Conservation (phyloP, 2,329 filamentous ascomycete genomes). For the Simplicillium aogashimaense region DNA sequence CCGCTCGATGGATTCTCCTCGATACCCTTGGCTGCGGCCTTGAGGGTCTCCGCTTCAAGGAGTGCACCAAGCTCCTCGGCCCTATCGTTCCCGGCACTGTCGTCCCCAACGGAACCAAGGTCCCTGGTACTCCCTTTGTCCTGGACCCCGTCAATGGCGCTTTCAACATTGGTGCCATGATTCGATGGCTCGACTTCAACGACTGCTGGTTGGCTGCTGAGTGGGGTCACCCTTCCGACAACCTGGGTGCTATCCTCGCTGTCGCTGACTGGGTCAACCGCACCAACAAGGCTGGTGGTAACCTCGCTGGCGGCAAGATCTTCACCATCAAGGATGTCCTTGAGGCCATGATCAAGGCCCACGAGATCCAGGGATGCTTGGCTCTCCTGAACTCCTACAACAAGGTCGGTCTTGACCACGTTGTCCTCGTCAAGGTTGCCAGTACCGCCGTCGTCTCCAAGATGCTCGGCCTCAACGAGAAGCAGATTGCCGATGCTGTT, state of each 20-base stretch:
- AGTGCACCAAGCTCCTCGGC: slow-evolving; percentile 90
- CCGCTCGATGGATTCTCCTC: slow-evolving; percentile 90
- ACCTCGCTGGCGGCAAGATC: slow-evolving; percentile 79
- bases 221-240: slow-evolving; percentile 98
- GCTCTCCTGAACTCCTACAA: slow-evolving; percentile 98
- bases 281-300: slow-evolving; percentile 66
- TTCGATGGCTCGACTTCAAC: slow-evolving; percentile 99
- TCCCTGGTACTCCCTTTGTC: slow-evolving; percentile 86
- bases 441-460: slow-evolving; percentile 90
- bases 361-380: slow-evolving; percentile 96
- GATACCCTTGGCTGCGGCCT: slow-evolving; percentile 96
- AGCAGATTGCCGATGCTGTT: slow-evolving; percentile 89
- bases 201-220: slow-evolving; percentile 99
- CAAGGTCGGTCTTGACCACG: slow-evolving; percentile 96
- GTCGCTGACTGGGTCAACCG: slow-evolving; percentile 97
- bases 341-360: slow-evolving; percentile 97
- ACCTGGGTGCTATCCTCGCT: slow-evolving; percentile 90
- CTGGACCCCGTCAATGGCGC: slow-evolving; percentile 92
- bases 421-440: slow-evolving; percentile 95
- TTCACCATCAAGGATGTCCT: slow-evolving; percentile 85
- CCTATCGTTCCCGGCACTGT: slow-evolving; percentile 83
- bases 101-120: slow-evolving; percentile 84
- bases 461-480: slow-evolving; percentile 82
- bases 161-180: slow-evolving; percentile 98
- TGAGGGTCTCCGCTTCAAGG: slow-evolving; percentile 88